Evolutionary conservation across 139 green algal species (phyloP), one percentile per base, ranked within the genome.

Genomic region (Chlorella sp.): DNA sequence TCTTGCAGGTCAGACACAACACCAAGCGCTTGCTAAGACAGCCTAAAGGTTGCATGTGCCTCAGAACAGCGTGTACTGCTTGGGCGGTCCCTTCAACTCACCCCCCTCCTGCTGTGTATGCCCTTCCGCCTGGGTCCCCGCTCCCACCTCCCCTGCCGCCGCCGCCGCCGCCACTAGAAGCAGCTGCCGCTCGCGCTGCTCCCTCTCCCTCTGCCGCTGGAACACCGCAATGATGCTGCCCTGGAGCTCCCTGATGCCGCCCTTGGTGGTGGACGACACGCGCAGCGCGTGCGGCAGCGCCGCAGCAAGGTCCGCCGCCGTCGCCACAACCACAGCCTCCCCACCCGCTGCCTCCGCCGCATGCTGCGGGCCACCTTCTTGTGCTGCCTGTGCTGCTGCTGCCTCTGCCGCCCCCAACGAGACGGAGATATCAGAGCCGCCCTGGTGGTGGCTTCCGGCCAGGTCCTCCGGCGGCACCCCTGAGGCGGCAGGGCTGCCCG

Each of bases 241-340:
- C 78, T 94, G 86, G 33, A 96, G 69, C 35, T 77, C 49, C 2
- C 84, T 73, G 14, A 96, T 68, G 23, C 91, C 91, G 10, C 84
- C 55, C n/a, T 90, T 76, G 0, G 81, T 94, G 5, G 89, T 36
- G 3, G 88, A 88, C 3, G 89, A 95, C 1, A 94, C 83, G 0
- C 80, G 67, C 55, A 88, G 20, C 3, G 90, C 90, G 22, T 34
- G 27, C 1, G 84, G 78, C 64, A 96, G 51, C 29, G 70, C 30
- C 5, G 50, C 72, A 0, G 82, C 87, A 59, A 86, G 63, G 31
- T 88, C 70, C 31, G 35, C 78, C 17, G 35, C 35, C 2, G 17
- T 49, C 1, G 26, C 50, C 24, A 17, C 29, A 14, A 22, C 34
- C 3, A 35, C 30, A 31, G 1, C 50, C 31, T 42, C 62, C 1